Base-by-base conservation (phyloP, 2,329 filamentous ascomycete genomes). In the Nemania sp. region DNA sequence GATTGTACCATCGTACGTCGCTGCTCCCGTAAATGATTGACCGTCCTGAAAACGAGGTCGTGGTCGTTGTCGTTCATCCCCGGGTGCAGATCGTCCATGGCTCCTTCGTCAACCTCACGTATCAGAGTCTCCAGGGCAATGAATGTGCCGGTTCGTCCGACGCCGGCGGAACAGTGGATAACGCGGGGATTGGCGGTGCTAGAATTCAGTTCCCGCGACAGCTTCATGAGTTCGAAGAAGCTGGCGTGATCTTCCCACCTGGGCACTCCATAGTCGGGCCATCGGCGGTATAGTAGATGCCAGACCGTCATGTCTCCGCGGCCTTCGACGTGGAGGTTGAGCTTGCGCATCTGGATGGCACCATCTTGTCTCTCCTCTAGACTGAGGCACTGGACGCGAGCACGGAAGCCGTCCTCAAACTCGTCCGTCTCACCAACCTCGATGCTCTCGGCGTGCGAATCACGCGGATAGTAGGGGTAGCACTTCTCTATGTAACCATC, bases 1-100 rank as follows among this genome's bases (percentile, higher is more conserved):
- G 90, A 89, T 77, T 98, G 95, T 5, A 99, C 95, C 95, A 99
- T 99, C 77, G 89, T 91, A 79, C 91, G 90, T 17, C 95, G 85
- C 79, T 99, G 95, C 74, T 94, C 86, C 46, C 95, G 85, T 57
- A 99, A 82, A 62, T 80, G 77, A 69, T 96, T 89, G 55, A 99
- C 93, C 0, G 90, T 90, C 17, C 90, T 83, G 66, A 87, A 90
- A 42, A 99, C 83, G 2, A 89, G 84, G 69, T 97, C 93, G 25
- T 75, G 69, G 34, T 66, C 50, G 63, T 65, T 17, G 61, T 67
- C 64, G 66, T 68, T 20, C 65, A 65, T 59, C 7, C 60, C 35
- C 40, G 66, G 68, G 55, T 80, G 77, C 60, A 77, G 78, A 21
- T 78, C 72, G 64, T 84, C 79, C 51, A 96, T 77, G 20, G 87